phyloP scores from a whole-genome alignment of 139 green algal genomes.

The Picochlorum sp. region DNA sequence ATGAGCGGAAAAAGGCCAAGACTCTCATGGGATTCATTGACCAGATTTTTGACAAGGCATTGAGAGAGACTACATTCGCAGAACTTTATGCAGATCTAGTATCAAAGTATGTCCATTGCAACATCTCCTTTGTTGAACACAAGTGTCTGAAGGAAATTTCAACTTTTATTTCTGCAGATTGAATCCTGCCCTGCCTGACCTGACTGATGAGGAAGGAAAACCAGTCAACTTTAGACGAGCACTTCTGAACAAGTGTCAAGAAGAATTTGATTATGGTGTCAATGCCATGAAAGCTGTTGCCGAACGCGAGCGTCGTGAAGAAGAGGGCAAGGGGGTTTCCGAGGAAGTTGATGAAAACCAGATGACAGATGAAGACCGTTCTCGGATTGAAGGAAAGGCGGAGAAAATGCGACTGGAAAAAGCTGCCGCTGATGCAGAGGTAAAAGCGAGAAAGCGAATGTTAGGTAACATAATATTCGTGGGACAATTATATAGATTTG shows the following conservation, averaged over 20 bases:
- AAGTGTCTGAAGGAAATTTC: neutral
- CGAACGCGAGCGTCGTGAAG: constrained; percentile 38
- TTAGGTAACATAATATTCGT: constrained; percentile 98
- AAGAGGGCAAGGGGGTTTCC: neutral
- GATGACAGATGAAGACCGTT: constrained; percentile 7
- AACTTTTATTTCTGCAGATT: constrained; percentile 10
- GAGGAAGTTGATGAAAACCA: constrained; percentile 10
- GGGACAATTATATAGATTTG: constrained; percentile 77
- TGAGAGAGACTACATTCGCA: constrained; percentile 90
- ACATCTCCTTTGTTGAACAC: constrained; percentile 2
- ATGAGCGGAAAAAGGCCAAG: constrained; percentile 51
- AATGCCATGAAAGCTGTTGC: constrained; percentile 50
- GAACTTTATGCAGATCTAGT: constrained; percentile 85
- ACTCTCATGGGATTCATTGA: constrained; percentile 80
- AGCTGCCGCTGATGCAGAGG: constrained; percentile 41
- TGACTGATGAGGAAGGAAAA: constrained; percentile 29
- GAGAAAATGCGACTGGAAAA: constrained; percentile 26
- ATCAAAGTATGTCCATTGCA: constrained; percentile 1
- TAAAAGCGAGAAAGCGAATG: constrained; percentile 68
- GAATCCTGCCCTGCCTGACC: constrained; percentile 23
- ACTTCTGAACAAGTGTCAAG: constrained; percentile 97
- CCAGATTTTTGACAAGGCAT: constrained; percentile 95
- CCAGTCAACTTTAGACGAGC: constrained; percentile 74
- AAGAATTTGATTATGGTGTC: constrained; percentile 83
- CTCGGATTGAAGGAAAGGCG: constrained; percentile 21